Evolutionary conservation across 179 eudicot species (phyloP), one percentile per base, ranked within the genome.

Genomic region (Drosera spatulata): DNA sequence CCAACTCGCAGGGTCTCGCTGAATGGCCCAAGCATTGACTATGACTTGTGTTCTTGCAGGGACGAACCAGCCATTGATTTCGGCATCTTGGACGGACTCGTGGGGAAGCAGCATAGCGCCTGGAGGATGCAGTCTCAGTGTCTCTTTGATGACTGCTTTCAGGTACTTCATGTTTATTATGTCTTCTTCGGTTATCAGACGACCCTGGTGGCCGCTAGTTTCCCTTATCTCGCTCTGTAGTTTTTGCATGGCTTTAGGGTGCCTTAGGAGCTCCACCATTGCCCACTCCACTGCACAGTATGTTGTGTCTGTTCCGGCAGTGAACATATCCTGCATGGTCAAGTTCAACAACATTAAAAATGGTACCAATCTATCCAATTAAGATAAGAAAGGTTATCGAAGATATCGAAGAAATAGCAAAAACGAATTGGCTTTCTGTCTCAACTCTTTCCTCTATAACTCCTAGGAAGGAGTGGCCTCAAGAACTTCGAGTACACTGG

Each of bases 251-350:
- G n/a, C 58, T 37, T 7, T 12, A 15, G 79, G 75, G 22, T 74
- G 49, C 22, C 51, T 66, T 0, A 74, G 13, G 4, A 54, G 57
- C 41, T 54, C 57, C 10, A 41, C 37, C 57, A 54, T 54, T 7
- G 41, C 6, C 57, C 42, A 75, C 13, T 39, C 75, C 22, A 70
- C n/a, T 2, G 43, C 49, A 33, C 66, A 51, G 2, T 71, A 60
- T 4, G 69, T 44, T 7, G 79, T 70, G 45, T 70, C 75, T 2
- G 75, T 58, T 55, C 79, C 75, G 41, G 63, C 79, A 1, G 55
- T 37, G 37, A 75, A 71, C n/a, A 61, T 39, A 42, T 68, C 77
- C 73, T 71, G 51, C 60, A 64, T 4, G n/a, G 3, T 44, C 38
- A 33, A 59, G 14, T 5, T 6, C 4, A 53, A 53, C 10, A 51